Percentiles rank a stretch among this genome's conserved stretches.
phyloP scores from a whole-genome alignment of 164 flowering plant species.

The Chloranthus sessilifolius region DNA sequence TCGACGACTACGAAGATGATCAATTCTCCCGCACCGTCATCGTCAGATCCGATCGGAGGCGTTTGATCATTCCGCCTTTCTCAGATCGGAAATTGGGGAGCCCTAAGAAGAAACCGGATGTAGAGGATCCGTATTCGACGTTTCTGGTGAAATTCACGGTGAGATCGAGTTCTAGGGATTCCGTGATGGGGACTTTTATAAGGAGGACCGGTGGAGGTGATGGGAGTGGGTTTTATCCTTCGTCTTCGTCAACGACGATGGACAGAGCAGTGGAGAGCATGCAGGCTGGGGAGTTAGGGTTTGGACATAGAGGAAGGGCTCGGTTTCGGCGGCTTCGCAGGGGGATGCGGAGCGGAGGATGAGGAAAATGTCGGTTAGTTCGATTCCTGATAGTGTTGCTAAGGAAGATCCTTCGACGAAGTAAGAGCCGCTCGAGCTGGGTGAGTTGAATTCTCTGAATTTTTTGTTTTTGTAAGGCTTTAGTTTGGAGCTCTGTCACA shows the following conservation, averaged over 20 bases:
- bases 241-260: slow-evolving; percentile 39
- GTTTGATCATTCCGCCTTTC: slow-evolving; percentile 13
- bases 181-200: slow-evolving; percentile 45
- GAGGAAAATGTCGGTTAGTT: slow-evolving; percentile 71
- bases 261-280: slow-evolving; percentile 77
- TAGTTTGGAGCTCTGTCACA: no score
- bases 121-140: slow-evolving; percentile 52
- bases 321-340: slow-evolving; percentile 25
- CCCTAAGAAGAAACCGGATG: slow-evolving; percentile 29
- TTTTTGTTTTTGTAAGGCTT: no score
- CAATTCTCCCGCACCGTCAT: slow-evolving; percentile 67
- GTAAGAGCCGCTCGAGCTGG: slow-evolving; percentile 91
- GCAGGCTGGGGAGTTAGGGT: slow-evolving; percentile 54
- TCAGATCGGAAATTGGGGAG: slow-evolving; percentile 12
- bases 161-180: slow-evolving; percentile 15
- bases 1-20: slow-evolving; percentile 38
- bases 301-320: slow-evolving; percentile 33
- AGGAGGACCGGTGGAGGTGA: slow-evolving; percentile 36
- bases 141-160: slow-evolving; percentile 57
- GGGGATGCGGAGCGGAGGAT: slow-evolving; percentile 19
- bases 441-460: slow-evolving; percentile 33
- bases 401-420: slow-evolving; percentile 85
- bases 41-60: slow-evolving; percentile 34
- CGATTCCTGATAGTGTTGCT: slow-evolving; percentile 77
- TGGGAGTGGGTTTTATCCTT: slow-evolving; percentile 17